phyloP scores from a whole-genome alignment of 2,329 filamentous ascomycete species.

The Paecilomyces sp. region DNA sequence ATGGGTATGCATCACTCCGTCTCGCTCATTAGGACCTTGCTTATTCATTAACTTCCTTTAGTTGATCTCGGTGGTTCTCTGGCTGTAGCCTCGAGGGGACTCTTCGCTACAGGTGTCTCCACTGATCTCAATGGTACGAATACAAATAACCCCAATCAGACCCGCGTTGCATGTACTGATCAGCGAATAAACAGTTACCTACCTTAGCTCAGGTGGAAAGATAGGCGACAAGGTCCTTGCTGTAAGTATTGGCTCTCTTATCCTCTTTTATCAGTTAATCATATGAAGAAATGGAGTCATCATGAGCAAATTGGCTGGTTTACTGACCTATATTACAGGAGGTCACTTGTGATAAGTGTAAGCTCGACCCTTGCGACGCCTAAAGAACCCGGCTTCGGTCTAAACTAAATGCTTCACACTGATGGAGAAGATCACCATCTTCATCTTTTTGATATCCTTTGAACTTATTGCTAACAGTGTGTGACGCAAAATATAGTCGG shows the following conservation, averaged over 20 bases:
- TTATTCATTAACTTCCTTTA: slow-evolving; percentile 12
- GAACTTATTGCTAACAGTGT: background rate
- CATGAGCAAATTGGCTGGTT: background rate
- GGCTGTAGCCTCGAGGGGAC: slow-evolving; percentile 57
- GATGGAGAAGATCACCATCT: background rate
- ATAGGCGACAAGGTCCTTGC: slow-evolving; percentile 54
- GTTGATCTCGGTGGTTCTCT: slow-evolving; percentile 61
- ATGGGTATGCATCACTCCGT: slow-evolving; percentile 34
- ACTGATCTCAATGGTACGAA: slow-evolving; percentile 54
- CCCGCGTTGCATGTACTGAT: background rate
- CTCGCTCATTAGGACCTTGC: background rate
- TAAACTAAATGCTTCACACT: background rate
- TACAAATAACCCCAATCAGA: background rate
- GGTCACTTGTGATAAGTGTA: slow-evolving; percentile 60
- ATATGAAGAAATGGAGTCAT: background rate
- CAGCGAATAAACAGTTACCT: slow-evolving; percentile 45
- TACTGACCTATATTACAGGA: slow-evolving; percentile 34
- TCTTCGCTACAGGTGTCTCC: slow-evolving; percentile 60
- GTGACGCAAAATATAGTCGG: slow-evolving; percentile 42
- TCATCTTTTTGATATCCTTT: background rate
- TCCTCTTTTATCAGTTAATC: background rate
- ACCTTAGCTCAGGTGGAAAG: slow-evolving; percentile 56
- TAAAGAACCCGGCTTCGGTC: background rate
- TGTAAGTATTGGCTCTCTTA: slow-evolving; percentile 22
- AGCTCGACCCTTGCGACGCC: slow-evolving; percentile 6